phyloP scores from a whole-genome alignment of 148 eudicot species.

The Fallopia convolvulus region DNA sequence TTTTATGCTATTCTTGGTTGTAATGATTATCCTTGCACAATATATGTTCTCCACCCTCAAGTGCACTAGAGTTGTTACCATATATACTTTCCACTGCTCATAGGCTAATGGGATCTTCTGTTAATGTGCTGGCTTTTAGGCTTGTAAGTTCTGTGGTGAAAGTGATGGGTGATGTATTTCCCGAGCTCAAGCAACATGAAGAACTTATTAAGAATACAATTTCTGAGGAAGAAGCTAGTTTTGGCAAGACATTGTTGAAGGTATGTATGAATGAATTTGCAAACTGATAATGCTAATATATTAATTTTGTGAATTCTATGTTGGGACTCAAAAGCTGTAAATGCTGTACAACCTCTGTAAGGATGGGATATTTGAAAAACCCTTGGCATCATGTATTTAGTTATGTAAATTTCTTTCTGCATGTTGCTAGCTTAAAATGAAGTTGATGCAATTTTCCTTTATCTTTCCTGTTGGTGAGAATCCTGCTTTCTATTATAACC shows the following conservation, averaged over 20 bases:
- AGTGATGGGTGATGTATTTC: conserved; percentile 74
- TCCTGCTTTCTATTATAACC: background rate
- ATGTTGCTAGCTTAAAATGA: background rate
- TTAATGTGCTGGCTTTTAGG: conserved; percentile 33
- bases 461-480: background rate
- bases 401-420: background rate
- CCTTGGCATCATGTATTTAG: background rate
- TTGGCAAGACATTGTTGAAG: conserved; percentile 79
- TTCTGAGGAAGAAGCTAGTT: conserved; percentile 85
- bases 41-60: background rate
- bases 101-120: background rate
- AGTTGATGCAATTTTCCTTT: background rate
- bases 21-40: background rate
- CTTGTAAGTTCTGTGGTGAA: conserved; percentile 74
- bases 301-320: background rate
- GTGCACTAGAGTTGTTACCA: background rate
- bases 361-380: background rate
- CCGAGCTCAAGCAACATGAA: conserved; percentile 74
- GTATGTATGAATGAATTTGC: conserved; percentile 22
- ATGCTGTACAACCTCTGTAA: background rate
- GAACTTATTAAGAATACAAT: conserved; percentile 55
- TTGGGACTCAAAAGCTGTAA: background rate
- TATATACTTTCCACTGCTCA: background rate
- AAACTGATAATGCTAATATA: background rate
- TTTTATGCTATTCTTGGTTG: background rate